Evolutionary conservation across 148 eudicot genomes (phyloP), one percentile per base, ranked within the genome.

Genomic region (Euryodendron excelsum): DNA sequence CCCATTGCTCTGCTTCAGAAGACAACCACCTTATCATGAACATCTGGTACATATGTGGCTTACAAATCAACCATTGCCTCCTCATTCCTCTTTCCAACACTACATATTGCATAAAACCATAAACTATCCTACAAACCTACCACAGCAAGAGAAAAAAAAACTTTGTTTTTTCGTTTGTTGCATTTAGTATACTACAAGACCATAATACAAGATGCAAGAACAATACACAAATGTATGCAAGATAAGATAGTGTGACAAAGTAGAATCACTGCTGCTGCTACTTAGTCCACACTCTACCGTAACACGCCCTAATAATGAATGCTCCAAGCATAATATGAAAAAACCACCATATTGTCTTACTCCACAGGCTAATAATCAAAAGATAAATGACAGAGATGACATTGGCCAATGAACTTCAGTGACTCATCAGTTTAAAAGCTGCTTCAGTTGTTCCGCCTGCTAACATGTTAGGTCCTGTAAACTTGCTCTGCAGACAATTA

Each of bases 401-500:
- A 21, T 41, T 37, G 28, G 58, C 70, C 28, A 63, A 23, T 47
- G n/a, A 30, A 61, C 69, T 61, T n/a, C 78, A 15, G 58, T 45
- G 30, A 64, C 11, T 36, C 53, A 13, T 77, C 44, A 73, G n/a
- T 74, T 14, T 44, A 80, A 69, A 78, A 23, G 23, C 52, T 30
- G 68, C 82, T 75, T 74, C 67, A 66, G 39, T 58, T 80, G 60
- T 75, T 60, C 83, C 39, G 44, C 60, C 74, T 39, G 25, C 72
- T 62, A 79, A 74, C 58, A 44, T 63, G 73, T 59, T 55, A 64
- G 48, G 69, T 77, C 83, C 84, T 83, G 91, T 85, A 88, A 86
- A 71, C 87, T 77, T 78, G 79, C 71, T 82, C 85, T 76, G 84
- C 77, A 86, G 81, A 82, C 78, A 82, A 82, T 73, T 81, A 79